Evolutionary conservation across 2,329 filamentous ascomycete genomes (phyloP).

Genomic region (Xylariaceae sp.): DNA sequence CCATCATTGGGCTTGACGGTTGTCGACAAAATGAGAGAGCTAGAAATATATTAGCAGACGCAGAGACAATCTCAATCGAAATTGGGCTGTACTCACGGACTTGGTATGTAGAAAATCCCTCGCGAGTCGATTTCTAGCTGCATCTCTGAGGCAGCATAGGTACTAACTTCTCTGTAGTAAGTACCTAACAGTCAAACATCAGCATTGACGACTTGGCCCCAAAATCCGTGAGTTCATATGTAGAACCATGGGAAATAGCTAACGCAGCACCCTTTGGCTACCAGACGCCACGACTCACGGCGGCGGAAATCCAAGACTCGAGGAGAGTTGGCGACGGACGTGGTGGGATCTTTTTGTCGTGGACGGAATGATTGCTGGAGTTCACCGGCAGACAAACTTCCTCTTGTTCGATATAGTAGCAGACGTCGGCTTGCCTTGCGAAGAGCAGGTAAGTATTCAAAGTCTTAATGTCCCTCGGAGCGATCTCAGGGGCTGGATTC

Average conservation of each 20-base stretch:
- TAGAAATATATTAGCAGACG: conserved; percentile 61
- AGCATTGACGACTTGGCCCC: no score
- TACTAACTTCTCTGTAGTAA: no score
- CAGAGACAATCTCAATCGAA: conserved; percentile 68
- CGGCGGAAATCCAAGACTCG: conserved; percentile 60
- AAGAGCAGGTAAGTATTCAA: conserved; percentile 50
- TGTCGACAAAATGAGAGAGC: conserved; percentile 68
- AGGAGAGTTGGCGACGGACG: conserved; percentile 81
- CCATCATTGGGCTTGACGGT: conserved; percentile 75
- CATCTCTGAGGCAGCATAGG: no score
- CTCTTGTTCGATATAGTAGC: conserved; percentile 62
- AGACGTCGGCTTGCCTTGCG: conserved; percentile 74
- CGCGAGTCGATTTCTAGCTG: no score
- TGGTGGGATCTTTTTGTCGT: conserved; percentile 87
- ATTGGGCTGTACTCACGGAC: conserved; percentile 69
- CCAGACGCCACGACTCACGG: conserved; percentile 54
- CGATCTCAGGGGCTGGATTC: no score
- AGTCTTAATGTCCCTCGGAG: no score
- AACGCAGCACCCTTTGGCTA: no score
- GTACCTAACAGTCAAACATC: no score
- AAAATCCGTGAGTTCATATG: no score
- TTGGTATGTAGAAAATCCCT: conserved; percentile 36
- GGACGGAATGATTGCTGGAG: conserved; percentile 78
- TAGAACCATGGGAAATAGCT: no score
- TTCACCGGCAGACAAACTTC: conserved; percentile 69